Evolutionary conservation across 352 stramenopile species (phyloP), one percentile per base, ranked within the genome.

Genomic region (Blastocystis sp.): DNA sequence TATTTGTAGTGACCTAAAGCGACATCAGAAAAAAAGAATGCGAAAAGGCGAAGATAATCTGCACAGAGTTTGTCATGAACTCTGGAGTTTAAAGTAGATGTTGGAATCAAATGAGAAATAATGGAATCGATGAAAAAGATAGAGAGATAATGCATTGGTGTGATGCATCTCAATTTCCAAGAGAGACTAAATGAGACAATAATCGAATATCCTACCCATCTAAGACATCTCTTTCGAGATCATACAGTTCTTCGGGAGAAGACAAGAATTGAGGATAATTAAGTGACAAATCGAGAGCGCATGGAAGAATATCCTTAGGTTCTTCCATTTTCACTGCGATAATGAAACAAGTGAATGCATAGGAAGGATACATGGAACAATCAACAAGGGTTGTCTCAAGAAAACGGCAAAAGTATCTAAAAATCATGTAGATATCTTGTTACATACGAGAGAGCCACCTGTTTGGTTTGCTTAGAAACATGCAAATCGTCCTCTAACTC

Each of bases 331-430:
- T 54, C 19, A 53, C 24, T n/a, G 68, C 68, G 57, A 79, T 79
- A 24, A 79, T 57, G 22, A 79, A 30, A 57, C 68, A 79, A 19
- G n/a, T 59, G 27, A 79, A 57, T 6, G 44, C 13, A 57, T 79
- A 79, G 19, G 68, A 27, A 15, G 15, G 35, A 53, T 58, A 54
- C 19, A 54, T 30, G 24, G 13, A 57, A 9, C 30, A 9, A 57
- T 33, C 24, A 57, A 79, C 33, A 57, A 53, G 40, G n/a, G 35
- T 53, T 11, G 22, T 2, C n/a, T 79, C 68, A 22, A 79, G 19
- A 27, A 79, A 58, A 27, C 68, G 68, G 68, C 68, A 79, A 79
- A 79, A 79, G 44, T 79, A 79, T 11, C 68, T 79, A 27, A 24
- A 9, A 7, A 27, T 79, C 9, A 79, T 48, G 68, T 54, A 53